A percentile compares a stretch with the other conserved stretches of the same genome.
Evolutionary conservation across 2,329 filamentous ascomycete species (phyloP).

Genomic region (Colletotrichum spaethianum): DNA sequence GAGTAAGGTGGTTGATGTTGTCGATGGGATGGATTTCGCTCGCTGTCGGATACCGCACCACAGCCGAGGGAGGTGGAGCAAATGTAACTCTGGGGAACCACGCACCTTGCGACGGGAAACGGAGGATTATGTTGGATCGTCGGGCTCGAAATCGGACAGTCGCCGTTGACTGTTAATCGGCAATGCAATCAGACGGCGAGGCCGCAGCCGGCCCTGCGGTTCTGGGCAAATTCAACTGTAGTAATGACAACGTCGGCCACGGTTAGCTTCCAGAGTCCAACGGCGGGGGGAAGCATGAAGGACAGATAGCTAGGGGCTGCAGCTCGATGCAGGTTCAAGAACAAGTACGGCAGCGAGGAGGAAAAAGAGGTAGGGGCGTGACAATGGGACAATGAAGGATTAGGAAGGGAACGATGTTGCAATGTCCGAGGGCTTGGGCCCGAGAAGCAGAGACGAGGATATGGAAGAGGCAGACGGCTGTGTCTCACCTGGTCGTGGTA

Average conservation of each 20-base stretch:
- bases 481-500: constrained; percentile 40
- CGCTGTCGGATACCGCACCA: not conserved
- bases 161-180: constrained; percentile 20
- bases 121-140: constrained; percentile 30
- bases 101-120: constrained; percentile 39
- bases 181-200: constrained; percentile 22
- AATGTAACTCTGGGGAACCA: constrained; percentile 9
- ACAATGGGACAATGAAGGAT: not conserved
- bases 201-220: constrained; percentile 18
- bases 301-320: constrained; percentile 35
- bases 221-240: constrained; percentile 24
- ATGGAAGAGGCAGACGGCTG: constrained; percentile 29
- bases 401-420: constrained; percentile 4
- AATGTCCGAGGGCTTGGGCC: constrained; percentile 21
- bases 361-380: not conserved
- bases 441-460: constrained; percentile 25
- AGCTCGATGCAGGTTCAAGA: constrained; percentile 10
- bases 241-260: constrained; percentile 17
- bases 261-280: constrained; percentile 35
- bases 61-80: constrained; percentile 1
- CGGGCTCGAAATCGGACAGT: constrained; percentile 24
- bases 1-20: not conserved
- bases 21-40: not conserved
- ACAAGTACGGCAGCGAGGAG: not conserved
- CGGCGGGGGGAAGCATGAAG: constrained; percentile 31